Base-by-base conservation (phyloP, 148 eudicot genomes). In the Rhododendron vialii region DNA sequence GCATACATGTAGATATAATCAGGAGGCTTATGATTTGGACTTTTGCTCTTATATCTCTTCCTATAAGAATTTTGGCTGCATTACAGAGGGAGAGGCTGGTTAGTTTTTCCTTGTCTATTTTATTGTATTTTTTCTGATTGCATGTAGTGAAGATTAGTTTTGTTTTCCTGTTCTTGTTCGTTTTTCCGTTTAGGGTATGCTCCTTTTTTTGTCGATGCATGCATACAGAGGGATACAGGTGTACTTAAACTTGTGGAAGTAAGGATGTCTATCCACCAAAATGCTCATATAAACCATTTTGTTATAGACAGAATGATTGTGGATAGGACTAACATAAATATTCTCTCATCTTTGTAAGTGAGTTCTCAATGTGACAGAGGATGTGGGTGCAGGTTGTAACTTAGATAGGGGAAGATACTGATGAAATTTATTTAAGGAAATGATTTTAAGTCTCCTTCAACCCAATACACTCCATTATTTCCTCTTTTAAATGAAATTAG, bases 61-160 rank as follows among this genome's bases (percentile, higher is more conserved):
- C 98, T 83, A 75, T 84, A 12, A 91, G 94, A 74, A 91, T 92
- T 81, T 87, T 93, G 76, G 65, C 76, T 83, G 98, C 98, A 11
- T 88, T 95, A 78, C 92, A 89, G 75, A 95, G 93, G 87, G 94
- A 92, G 84, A 93, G 91, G 86, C 74, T 71, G 96, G 98, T 95
- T 79, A 85, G 91, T 86, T 61, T 51, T 78, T 8, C 84, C 61
- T 61, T 84, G 1, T 55, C 36, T 28, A 33, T 84, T 26, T 38
- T 9, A 48, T 26, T 26, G 71, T 33, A 38, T 73, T 81, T 51
- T 14, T 30, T 71, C 48, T 41, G 11, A 48, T 35, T 36, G 63
- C 22, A 18, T 24, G 18, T 73, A 28, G 41, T 73, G 18, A 35
- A 73, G 22, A 35, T n/a, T n/a, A 15, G 6, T 26, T 30, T 73